A percentile compares a stretch with the other conserved stretches of the same genome.
Evolutionary conservation across 352 stramenopile species (phyloP).

Genomic region (Pythium vanterpoolii): DNA sequence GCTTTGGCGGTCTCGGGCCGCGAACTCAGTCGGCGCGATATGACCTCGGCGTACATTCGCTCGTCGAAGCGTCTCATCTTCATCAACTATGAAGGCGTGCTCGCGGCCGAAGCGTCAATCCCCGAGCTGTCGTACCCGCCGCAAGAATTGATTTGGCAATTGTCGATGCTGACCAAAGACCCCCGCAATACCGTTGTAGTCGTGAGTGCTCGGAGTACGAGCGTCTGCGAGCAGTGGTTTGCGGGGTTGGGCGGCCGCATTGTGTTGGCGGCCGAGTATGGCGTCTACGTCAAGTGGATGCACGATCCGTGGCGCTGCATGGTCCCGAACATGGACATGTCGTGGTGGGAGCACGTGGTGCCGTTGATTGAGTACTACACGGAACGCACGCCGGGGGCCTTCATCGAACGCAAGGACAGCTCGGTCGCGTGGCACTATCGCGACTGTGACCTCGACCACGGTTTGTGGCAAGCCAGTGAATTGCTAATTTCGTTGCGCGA

Average conservation of each 20-base stretch:
- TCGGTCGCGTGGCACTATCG: constrained; percentile 90
- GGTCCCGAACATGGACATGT: constrained; percentile 77
- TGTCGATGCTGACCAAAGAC: constrained; percentile 80
- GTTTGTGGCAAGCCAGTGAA: constrained; percentile 89
- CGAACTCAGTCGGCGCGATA: constrained; percentile 79
- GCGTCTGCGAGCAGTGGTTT: constrained; percentile 82
- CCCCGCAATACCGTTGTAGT: constrained; percentile 75
- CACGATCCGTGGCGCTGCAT: constrained; percentile 73
- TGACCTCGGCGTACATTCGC: constrained; percentile 79
- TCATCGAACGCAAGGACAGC: constrained; percentile 83
- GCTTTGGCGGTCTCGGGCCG: constrained; percentile 57
- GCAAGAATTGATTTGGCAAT: constrained; percentile 78
- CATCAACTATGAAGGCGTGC: constrained; percentile 89
- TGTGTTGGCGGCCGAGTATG: constrained; percentile 74
- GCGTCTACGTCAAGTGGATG: constrained; percentile 78
- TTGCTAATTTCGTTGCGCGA: constrained; percentile 76
- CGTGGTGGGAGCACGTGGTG: constrained; percentile 76
- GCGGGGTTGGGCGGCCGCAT: constrained; percentile 54
- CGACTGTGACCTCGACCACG: constrained; percentile 85
- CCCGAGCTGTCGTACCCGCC: constrained; percentile 84
- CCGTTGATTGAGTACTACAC: constrained; percentile 83
- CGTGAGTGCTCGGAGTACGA: constrained; percentile 61
- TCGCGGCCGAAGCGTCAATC: constrained; percentile 79
- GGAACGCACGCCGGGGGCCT: constrained; percentile 75
- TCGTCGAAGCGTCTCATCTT: constrained; percentile 74